Conservation (phyloP, 2,329 filamentous ascomycete species). For the Epichloe uncinata region DNA sequence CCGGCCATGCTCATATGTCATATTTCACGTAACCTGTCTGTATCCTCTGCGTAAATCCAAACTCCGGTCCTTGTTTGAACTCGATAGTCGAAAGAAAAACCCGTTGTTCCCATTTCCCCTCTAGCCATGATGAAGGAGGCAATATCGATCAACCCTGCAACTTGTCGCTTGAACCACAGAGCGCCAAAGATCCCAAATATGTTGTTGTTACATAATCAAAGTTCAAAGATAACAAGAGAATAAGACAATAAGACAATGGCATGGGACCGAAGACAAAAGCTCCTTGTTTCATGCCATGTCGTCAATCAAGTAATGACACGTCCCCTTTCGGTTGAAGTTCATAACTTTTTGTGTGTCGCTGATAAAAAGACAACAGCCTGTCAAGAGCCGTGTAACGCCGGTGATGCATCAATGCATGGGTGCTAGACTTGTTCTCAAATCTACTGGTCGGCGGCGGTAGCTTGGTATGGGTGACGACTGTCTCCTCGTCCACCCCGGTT, state of each 20-base stretch:
- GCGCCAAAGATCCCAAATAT: constrained; percentile 7
- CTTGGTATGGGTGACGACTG: constrained; percentile 19
- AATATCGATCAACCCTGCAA: neutral
- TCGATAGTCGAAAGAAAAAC: neutral
- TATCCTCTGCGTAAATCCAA: constrained; percentile 11
- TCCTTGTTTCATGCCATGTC: neutral
- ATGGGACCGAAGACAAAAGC: neutral
- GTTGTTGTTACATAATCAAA: constrained; percentile 21
- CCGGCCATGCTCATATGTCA: constrained; percentile 5
- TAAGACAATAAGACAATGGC: neutral
- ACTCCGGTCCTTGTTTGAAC: constrained; percentile 8
- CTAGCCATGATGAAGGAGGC: neutral
- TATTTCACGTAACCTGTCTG: constrained; percentile 9
- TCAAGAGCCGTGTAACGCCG: neutral
- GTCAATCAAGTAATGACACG: neutral
- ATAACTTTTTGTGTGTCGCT: neutral
- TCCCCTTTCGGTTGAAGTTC: neutral
- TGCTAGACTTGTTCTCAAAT: neutral
- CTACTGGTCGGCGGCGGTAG: constrained; percentile 16
- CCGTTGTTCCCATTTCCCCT: neutral
- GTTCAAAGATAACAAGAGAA: neutral
- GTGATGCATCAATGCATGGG: neutral
- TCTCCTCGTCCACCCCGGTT: constrained; percentile 28
- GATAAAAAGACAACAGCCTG: neutral
- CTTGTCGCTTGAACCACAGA: constrained; percentile 5